These are phyloP conservation scores for Sporisorium scitamineum DNA, from an alignment of 1,284 basidiomycete species.

Conservation along the genomic window DNA sequence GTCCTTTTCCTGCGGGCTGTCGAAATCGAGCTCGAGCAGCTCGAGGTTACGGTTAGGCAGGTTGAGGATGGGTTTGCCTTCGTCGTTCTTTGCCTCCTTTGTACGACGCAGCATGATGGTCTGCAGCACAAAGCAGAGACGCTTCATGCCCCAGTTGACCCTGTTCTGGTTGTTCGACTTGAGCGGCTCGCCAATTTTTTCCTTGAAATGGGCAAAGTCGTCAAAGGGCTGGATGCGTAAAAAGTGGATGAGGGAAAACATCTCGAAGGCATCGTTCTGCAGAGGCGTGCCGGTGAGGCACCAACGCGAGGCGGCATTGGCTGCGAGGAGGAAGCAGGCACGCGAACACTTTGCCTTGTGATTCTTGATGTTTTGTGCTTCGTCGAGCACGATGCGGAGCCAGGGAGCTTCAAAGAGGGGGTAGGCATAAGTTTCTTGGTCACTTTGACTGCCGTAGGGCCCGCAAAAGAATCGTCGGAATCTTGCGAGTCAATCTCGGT, in stretches of 20 bases:
- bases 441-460: slow-evolving; percentile 67
- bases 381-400: slow-evolving; percentile 89
- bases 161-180: slow-evolving; percentile 60
- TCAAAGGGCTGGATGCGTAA: slow-evolving; percentile 85
- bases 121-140: slow-evolving; percentile 79
- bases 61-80: slow-evolving; percentile 80
- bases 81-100: slow-evolving; percentile 80
- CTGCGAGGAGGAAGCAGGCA: slow-evolving; percentile 80
- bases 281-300: slow-evolving; percentile 70
- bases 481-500: slow-evolving; percentile 68
- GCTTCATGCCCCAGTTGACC: slow-evolving; percentile 65
- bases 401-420: slow-evolving; percentile 85
- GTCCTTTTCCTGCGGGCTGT: slow-evolving; percentile 75
- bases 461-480: slow-evolving; percentile 63
- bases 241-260: slow-evolving; percentile 90
- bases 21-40: slow-evolving; percentile 74
- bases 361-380: slow-evolving; percentile 98
- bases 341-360: slow-evolving; percentile 80
- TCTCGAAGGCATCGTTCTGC: slow-evolving; percentile 89
- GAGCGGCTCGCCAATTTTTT: slow-evolving; percentile 82
- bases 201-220: slow-evolving; percentile 82
- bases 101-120: slow-evolving; percentile 90
- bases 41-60: slow-evolving; percentile 82
- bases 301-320: slow-evolving; percentile 61
- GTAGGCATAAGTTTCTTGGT: slow-evolving; percentile 67